phyloP scores from a whole-genome alignment of 2,329 filamentous ascomycete genomes.

The Helicocarpus griseus region DNA sequence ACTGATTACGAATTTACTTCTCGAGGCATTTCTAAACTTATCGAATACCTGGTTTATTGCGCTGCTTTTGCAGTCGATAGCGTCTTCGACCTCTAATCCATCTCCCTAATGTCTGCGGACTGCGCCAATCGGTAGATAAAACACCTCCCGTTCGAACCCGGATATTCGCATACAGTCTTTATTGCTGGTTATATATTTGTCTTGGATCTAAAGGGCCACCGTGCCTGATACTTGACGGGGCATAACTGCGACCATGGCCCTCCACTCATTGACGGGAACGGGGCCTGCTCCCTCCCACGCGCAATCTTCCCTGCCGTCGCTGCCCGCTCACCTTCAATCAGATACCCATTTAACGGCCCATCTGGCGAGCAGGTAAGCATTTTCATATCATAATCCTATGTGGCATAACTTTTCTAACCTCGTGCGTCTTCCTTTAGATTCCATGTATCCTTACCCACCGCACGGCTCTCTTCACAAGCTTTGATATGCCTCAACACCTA shows the following conservation, averaged over 20 bases:
- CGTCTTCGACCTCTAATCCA: not conserved
- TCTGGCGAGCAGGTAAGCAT: slow-evolving; percentile 38
- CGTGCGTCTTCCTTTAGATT: slow-evolving; percentile 56
- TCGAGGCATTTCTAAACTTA: not conserved
- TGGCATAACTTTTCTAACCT: not conserved
- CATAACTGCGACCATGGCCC: slow-evolving; percentile 26
- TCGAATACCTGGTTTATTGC: not conserved
- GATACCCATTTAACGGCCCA: slow-evolving; percentile 44
- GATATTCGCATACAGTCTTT: not conserved
- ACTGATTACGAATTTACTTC: not conserved
- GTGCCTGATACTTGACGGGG: not conserved
- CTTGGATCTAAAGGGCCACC: not conserved
- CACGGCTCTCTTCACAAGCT: slow-evolving; percentile 80
- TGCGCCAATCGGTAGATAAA: not conserved
- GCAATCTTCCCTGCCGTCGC: slow-evolving; percentile 76
- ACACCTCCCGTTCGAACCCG: not conserved
- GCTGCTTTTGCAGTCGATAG: not conserved
- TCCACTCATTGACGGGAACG: slow-evolving; percentile 31
- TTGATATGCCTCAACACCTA: slow-evolving; percentile 92
- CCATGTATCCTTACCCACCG: slow-evolving; percentile 81
- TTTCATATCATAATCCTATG: not conserved
- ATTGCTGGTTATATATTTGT: not conserved
- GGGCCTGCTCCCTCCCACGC: slow-evolving; percentile 49
- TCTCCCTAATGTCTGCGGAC: not conserved
- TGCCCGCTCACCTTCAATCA: slow-evolving; percentile 60